Conservation (phyloP, 2,329 filamentous ascomycete species). For the Westerdykella aurantiaca region DNA sequence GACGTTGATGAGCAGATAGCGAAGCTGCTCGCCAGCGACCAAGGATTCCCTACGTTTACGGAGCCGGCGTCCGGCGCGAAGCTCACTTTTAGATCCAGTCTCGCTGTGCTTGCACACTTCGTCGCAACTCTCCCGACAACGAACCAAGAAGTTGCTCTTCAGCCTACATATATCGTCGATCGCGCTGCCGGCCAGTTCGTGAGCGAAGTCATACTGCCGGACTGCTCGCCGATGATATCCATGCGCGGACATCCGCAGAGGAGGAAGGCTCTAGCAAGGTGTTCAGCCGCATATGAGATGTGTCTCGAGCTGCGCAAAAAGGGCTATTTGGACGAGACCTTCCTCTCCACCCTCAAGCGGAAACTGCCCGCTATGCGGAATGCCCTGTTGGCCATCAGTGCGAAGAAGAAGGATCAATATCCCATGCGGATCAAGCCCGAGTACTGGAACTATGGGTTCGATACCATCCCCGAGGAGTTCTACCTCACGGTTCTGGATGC, state of each 20-base stretch:
- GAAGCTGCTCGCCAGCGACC: slow-evolving; percentile 50
- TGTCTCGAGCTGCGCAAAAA: slow-evolving; percentile 64
- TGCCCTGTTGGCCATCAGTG: slow-evolving; percentile 72
- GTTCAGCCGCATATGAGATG: slow-evolving; percentile 79
- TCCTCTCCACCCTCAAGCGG: slow-evolving; percentile 68
- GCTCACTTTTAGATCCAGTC: slow-evolving; percentile 69
- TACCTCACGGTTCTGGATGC: slow-evolving; percentile 60
- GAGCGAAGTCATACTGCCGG: slow-evolving; percentile 75
- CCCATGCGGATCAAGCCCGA: slow-evolving; percentile 72
- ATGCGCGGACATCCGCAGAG: slow-evolving; percentile 57
- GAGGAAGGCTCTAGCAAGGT: slow-evolving; percentile 75
- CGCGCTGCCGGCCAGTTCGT: slow-evolving; percentile 55
- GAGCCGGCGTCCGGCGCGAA: slow-evolving; percentile 67
- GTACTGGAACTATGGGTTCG: slow-evolving; percentile 57
- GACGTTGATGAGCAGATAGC: slow-evolving; percentile 49
- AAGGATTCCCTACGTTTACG: slow-evolving; percentile 49
- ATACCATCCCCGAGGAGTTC: slow-evolving; percentile 47
- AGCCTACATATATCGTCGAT: slow-evolving; percentile 58
- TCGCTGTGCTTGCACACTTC: slow-evolving; percentile 67
- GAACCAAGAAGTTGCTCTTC: slow-evolving; percentile 44
- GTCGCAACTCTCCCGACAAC: slow-evolving; percentile 58
- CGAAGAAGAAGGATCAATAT: slow-evolving; percentile 69
- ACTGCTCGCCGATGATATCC: slow-evolving; percentile 63
- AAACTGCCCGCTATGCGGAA: slow-evolving; percentile 78
- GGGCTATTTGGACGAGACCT: slow-evolving; percentile 64